Evolutionary conservation across 2,329 filamentous ascomycete species (phyloP).

Genomic region (Pleurostoma richardsiae): DNA sequence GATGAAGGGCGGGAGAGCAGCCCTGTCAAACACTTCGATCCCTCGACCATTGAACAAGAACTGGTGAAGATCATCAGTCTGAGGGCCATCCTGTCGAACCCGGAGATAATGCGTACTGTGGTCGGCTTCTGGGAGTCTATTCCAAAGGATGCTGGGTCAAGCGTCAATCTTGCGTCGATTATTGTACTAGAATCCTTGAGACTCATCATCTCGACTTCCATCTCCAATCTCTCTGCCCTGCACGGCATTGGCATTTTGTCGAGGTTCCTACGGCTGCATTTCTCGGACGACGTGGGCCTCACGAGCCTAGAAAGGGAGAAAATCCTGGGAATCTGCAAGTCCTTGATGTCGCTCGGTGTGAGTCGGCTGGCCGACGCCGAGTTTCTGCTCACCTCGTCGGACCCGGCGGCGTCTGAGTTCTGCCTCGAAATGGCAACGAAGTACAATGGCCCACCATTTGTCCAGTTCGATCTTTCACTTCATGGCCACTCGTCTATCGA

Average conservation of each 20-base stretch:
- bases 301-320: constrained; percentile 50
- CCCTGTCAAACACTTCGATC: constrained; percentile 2
- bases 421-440: constrained; percentile 66
- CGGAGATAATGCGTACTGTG: constrained; percentile 58
- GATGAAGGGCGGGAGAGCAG: constrained; percentile 2
- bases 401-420: constrained; percentile 59
- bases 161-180: constrained; percentile 51
- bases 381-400: constrained; percentile 55
- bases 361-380: constrained; percentile 79
- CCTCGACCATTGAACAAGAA: constrained; percentile 24
- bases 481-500: constrained; percentile 89
- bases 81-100: constrained; percentile 50
- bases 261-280: constrained; percentile 58
- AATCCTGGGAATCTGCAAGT: constrained; percentile 62
- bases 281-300: constrained; percentile 45
- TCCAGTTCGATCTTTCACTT: constrained; percentile 89
- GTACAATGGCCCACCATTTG: constrained; percentile 74
- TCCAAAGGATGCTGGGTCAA: constrained; percentile 36
- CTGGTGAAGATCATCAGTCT: constrained; percentile 45
- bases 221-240: constrained; percentile 65
- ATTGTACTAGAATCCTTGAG: constrained; percentile 61
- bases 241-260: constrained; percentile 68
- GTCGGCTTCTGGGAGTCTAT: constrained; percentile 61
- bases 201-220: constrained; percentile 54
- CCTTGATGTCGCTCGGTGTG: constrained; percentile 70